phyloP scores from a whole-genome alignment of 441 rosid genomes.

The Arabidopsis hybrid region DNA sequence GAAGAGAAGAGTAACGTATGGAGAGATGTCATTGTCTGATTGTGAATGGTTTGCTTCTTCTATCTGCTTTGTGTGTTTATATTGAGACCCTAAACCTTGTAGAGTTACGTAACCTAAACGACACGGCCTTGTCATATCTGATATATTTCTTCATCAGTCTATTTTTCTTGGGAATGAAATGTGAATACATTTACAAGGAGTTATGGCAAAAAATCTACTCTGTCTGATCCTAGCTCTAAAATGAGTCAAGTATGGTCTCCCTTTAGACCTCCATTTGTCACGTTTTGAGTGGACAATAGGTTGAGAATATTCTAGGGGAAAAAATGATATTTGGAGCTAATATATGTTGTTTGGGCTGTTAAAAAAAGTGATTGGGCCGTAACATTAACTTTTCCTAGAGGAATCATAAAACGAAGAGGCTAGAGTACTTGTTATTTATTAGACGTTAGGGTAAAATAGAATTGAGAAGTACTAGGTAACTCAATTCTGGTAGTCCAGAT shows the following conservation, averaged over 20 bases:
- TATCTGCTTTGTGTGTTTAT: constrained; percentile 25
- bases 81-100: not conserved
- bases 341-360: constrained; percentile 11
- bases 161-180: not conserved
- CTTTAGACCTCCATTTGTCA: constrained; percentile 6
- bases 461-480: not conserved
- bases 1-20: constrained; percentile 22
- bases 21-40: constrained; percentile 31
- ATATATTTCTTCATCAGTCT: not conserved
- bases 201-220: not conserved
- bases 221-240: not conserved
- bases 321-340: too few relatives aligned
- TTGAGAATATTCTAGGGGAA: not conserved
- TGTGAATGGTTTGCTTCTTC: not conserved
- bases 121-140: not conserved
- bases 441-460: not conserved
- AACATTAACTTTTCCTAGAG: not conserved
- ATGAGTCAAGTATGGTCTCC: not conserved
- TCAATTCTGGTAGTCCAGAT: too few relatives aligned
- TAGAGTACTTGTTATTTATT: not conserved
- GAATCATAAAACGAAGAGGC: constrained; percentile 1
- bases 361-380: not conserved
- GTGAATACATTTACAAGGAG: not conserved
- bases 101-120: not conserved
- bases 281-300: not conserved